phyloP scores from a whole-genome alignment of 768 basidiomycete genomes.

The Paxillus ammoniavirescens region DNA sequence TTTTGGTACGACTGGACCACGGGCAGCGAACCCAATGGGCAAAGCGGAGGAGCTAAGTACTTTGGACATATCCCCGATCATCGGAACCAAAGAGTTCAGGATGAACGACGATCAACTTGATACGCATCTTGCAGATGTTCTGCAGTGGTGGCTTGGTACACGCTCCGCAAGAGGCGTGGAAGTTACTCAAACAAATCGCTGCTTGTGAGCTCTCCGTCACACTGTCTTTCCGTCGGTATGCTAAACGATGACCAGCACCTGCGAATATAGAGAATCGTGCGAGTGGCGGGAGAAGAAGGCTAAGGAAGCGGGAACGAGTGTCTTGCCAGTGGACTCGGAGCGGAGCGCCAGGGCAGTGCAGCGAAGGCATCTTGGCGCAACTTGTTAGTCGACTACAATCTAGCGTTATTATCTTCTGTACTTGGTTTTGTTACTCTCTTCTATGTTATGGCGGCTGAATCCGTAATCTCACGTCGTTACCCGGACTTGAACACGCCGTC shows the following conservation, averaged over 20 bases:
- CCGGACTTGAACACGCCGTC: too few relatives aligned
- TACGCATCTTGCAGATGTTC: constrained; percentile 47
- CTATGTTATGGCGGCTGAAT: too few relatives aligned
- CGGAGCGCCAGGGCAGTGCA: background rate
- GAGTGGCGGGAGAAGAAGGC: constrained; percentile 71
- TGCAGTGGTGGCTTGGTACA: constrained; percentile 76
- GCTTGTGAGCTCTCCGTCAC: constrained; percentile 50
- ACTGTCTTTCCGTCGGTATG: background rate
- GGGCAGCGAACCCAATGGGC: background rate
- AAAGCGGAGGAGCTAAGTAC: background rate
- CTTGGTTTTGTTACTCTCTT: background rate
- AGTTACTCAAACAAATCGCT: constrained; percentile 55
- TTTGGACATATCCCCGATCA: constrained; percentile 38
- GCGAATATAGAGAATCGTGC: constrained; percentile 73
- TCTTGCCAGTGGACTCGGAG: background rate
- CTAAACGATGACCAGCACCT: constrained; percentile 42
- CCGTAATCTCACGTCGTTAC: too few relatives aligned
- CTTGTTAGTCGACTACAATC: background rate
- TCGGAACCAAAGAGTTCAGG: constrained; percentile 63
- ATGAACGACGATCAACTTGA: constrained; percentile 56
- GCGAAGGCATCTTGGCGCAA: background rate
- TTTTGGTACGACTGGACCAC: background rate
- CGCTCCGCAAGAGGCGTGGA: constrained; percentile 72
- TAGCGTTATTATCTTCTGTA: background rate
- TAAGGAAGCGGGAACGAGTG: constrained; percentile 28